Base-by-base conservation (phyloP, 306 rosid genomes). In the Fagus crenata region DNA sequence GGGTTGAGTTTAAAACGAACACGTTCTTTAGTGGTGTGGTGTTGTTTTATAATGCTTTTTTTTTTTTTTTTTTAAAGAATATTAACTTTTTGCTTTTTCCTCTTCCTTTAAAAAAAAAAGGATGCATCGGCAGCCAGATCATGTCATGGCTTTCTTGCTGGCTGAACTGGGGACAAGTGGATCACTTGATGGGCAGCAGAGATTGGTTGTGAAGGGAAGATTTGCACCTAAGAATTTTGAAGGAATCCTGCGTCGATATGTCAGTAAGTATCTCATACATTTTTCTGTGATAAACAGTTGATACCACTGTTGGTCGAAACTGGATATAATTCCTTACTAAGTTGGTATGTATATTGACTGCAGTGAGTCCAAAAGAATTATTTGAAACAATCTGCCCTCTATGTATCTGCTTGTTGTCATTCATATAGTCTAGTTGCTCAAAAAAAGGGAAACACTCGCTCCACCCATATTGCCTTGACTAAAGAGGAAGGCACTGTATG, bases 151-250 rank as follows among this genome's bases (percentile, higher is more conserved):
- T 39, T 89, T 89, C 85, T 76, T 84, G 78, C 79, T 89, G 68
- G 85, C 89, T 3, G 92, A 89, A 71, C 56, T 86, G 84, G 92
- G 92, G n/a, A 89, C 92, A 51, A 86, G 85, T 49, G 90, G 92
- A 81, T 89, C 92, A 43, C 90, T 86, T 73, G 92, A 89, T 80
- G 89, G 86, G 33, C 92, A 89, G 67, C 87, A 84, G 42, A 79
- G 87, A 71, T 79, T 89, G 46, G 90, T 84, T 12, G 89, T 89
- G 32, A 89, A 89, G 79, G 92, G 92, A 49, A 78, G 90, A 80
- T 89, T 84, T 76, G 90, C 90, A 12, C 90, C 92, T 13, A 86
- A 86, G 82, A 84, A 80, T 75, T 86, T 89, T 32, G 92, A 89
- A 76, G 92, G 89, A 77, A 89, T 86, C 32, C 67, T 89, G 74